Evolutionary conservation across 345 rosid species (phyloP).

Genomic region (Salix udensis): DNA sequence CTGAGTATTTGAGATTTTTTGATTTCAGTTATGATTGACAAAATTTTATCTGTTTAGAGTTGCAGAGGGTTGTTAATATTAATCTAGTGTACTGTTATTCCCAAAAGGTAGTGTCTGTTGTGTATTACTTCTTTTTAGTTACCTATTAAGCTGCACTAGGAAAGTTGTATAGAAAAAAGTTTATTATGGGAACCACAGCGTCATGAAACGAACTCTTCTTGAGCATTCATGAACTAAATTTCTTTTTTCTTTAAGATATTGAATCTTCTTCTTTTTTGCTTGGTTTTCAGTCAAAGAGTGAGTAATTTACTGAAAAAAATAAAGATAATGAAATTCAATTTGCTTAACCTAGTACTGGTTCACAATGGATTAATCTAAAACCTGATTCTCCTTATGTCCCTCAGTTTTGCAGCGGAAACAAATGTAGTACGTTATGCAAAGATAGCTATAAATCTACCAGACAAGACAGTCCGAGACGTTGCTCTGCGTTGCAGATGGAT

Average conservation of each 20-base stretch:
- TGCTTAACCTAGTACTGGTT: background rate
- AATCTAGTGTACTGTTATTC: background rate
- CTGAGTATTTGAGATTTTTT: background rate
- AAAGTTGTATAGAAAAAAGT: background rate
- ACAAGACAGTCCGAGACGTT: constrained; percentile 73
- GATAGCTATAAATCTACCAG: constrained; percentile 47
- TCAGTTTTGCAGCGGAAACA: constrained; percentile 47
- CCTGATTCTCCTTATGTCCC: background rate
- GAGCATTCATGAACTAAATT: background rate
- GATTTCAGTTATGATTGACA: background rate
- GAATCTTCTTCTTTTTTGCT: background rate
- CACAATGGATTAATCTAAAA: constrained; percentile 1
- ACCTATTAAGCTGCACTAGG: background rate
- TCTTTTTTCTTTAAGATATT: background rate
- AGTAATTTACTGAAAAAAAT: background rate
- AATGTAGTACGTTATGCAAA: constrained; percentile 49
- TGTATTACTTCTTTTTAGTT: background rate
- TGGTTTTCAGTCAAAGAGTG: background rate
- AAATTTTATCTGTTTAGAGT: background rate
- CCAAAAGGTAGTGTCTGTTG: background rate
- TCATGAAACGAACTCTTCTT: background rate
- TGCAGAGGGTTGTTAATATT: background rate
- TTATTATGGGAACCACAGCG: background rate
- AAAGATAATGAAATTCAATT: background rate
- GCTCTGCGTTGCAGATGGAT: constrained; percentile 78